Evolutionary conservation across 192 early-diverging fungal genomes (phyloP), one percentile per base, ranked within the genome.

Genomic region (Coemansia javaensis): DNA sequence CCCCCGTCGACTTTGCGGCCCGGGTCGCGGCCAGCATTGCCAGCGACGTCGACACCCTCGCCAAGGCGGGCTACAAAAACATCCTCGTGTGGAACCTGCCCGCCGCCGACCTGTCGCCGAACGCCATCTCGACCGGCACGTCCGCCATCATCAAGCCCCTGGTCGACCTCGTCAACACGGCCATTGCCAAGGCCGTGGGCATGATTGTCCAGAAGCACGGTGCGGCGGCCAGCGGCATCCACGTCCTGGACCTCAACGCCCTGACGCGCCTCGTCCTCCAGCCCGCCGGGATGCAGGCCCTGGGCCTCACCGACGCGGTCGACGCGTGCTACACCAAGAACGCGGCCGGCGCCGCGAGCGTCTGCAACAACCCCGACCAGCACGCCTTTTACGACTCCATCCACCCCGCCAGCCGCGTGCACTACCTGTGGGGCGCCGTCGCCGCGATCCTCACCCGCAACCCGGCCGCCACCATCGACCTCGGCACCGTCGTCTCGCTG

Each of bases 71-170:
- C 10, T 74, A 74, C 51, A 66, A 59, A 35, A 66, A 67, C 34
- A 63, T 74, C 30, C 27, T 40, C 34, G 31, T 74, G 47, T 74
- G 71, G 71, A 74, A 66, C 24, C 32, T 74, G 17, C 71, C 71
- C 0, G 58, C 64, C 0, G 40, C 63, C 10, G 54, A 67, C 20
- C 57, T 51, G 30, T 47, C 64, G 7, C 71, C 71, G 3, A 32
- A 38, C 4, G 49, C 58, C 11, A 20, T 40, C 35, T 38, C 33
- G n/a, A 11, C 48, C 1, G 40, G 43, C 13, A 52, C 61, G 1
- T 33, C 44, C 14, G 23, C 40, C 9, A 28, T 60, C 15, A 23
- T 41, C 10, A 55, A 44, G 32, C 41, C 50, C 2, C 15, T 74
- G 1, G 42, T 74, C 7, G 22, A 40, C 2, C 15, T 47, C 9